A percentile compares a stretch with the other conserved stretches of the same genome.
These are phyloP conservation scores for Mycosphaerelloides madeirae DNA, from an alignment of 2,329 filamentous ascomycete genomes.

Conservation along the genomic window DNA sequence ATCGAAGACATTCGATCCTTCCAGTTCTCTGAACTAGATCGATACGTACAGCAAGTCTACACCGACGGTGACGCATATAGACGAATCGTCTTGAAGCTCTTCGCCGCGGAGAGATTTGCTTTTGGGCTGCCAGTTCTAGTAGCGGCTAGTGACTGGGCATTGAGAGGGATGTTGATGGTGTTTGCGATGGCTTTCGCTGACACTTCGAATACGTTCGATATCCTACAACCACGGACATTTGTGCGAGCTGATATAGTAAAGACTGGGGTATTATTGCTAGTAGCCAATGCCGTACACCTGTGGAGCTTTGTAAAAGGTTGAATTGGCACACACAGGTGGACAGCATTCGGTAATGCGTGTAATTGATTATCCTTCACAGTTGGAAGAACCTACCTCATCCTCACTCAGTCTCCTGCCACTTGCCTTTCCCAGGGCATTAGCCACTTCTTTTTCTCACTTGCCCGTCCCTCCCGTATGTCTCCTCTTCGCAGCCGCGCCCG, in stretches of 20 bases:
- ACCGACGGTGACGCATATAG: conserved; percentile 33
- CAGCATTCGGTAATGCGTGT: too few species aligned
- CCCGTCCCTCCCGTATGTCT: conserved; percentile 7
- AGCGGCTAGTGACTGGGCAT: conserved; percentile 22
- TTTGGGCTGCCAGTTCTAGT: conserved; percentile 36
- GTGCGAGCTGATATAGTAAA: conserved; percentile 16
- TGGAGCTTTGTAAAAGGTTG: conserved; percentile 30
- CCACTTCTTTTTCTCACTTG: background rate
- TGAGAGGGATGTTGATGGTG: conserved; percentile 24
- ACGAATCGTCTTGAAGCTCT: conserved; percentile 36
- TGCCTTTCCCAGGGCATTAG: too few species aligned
- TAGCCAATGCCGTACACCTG: conserved; percentile 29
- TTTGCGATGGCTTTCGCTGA: conserved; percentile 23
- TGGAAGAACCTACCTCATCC: too few species aligned
- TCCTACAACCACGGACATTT: conserved; percentile 23
- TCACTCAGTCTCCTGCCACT: too few species aligned
- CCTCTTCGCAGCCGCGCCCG: conserved; percentile 13
- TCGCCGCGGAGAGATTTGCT: conserved; percentile 39
- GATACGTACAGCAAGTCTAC: conserved; percentile 28
- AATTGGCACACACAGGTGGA: too few species aligned
- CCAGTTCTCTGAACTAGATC: conserved; percentile 38
- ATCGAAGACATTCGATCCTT: conserved; percentile 35
- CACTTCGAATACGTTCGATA: conserved; percentile 19
- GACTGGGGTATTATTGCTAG: conserved; percentile 12
- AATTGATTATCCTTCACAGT: too few species aligned